These are phyloP conservation scores for Lecanicillium sp. DNA, from an alignment of 2,329 filamentous ascomycete species.

Conservation along the genomic window DNA sequence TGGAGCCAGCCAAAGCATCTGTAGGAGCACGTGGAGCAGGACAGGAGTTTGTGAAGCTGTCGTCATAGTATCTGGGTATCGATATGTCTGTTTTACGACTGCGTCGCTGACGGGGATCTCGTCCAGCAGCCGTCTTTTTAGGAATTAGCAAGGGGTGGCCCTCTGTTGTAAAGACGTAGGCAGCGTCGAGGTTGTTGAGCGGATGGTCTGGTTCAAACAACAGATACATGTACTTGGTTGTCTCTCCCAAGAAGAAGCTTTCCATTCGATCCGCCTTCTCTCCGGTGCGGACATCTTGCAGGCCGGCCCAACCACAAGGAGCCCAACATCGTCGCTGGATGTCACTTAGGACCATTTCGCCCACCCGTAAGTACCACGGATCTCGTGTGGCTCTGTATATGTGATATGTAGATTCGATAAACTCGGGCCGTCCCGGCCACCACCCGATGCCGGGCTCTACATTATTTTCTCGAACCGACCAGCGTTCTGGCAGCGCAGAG, in stretches of 20 bases:
- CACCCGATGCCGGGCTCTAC: conserved; percentile 83
- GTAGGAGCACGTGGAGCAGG: conserved; percentile 46
- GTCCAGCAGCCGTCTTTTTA: conserved; percentile 16
- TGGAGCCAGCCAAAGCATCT: conserved; percentile 65
- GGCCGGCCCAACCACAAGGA: conserved; percentile 84
- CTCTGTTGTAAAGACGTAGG: conserved; percentile 93
- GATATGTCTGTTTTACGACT: conserved; percentile 9
- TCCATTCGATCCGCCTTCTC: conserved; percentile 95
- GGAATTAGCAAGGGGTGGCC: conserved; percentile 89
- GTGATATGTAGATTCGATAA: conserved; percentile 94
- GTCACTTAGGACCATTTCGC: conserved; percentile 89
- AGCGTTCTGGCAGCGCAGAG: conserved; percentile 86
- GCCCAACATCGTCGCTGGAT: conserved; percentile 85
- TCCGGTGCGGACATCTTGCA: conserved; percentile 73
- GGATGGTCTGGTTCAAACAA: conserved; percentile 82
- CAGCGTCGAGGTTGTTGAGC: conserved; percentile 75
- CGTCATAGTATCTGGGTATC: conserved; percentile 29
- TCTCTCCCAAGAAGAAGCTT: conserved; percentile 96
- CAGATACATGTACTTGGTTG: conserved; percentile 89
- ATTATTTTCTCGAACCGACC: conserved; percentile 76
- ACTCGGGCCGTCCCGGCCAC: conserved; percentile 94
- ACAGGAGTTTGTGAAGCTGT: conserved; percentile 52
- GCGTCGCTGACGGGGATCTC: conserved; percentile 6
- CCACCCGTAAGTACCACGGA: conserved; percentile 92
- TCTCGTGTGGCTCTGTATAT: conserved; percentile 90